These are phyloP conservation scores for Chytriomyces sp. DNA, from an alignment of 192 early-diverging fungal genomes.

Conservation along the genomic window DNA sequence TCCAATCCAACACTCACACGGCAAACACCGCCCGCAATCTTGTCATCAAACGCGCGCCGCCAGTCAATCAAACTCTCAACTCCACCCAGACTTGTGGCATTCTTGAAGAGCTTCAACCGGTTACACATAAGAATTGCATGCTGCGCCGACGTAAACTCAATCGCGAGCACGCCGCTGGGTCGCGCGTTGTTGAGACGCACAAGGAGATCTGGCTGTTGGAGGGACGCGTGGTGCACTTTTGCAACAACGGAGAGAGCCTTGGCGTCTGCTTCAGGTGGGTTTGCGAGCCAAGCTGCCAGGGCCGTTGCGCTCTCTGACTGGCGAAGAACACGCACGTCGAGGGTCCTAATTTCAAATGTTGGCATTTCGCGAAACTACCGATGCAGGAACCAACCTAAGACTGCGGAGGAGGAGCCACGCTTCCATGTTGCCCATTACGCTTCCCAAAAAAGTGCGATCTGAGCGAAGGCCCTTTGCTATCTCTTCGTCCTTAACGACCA, in stretches of 20 bases:
- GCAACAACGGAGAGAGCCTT: too few species aligned
- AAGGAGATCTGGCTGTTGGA: too few species aligned
- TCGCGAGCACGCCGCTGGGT: too few species aligned
- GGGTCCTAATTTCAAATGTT: conserved; percentile 42
- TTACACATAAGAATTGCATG: too few species aligned
- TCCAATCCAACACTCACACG: conserved; percentile 75
- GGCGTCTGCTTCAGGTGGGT: too few species aligned
- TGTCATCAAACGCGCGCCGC: conserved; percentile 53
- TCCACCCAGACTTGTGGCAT: conserved; percentile 71
- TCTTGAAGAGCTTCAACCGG: conserved; percentile 44
- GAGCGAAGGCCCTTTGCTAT: conserved; percentile 43
- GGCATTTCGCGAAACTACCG: conserved; percentile 39
- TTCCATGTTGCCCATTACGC: conserved; percentile 66
- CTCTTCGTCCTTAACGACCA: conserved; percentile 50
- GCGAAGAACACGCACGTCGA: conserved; percentile 62
- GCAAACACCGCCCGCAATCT: conserved; percentile 47
- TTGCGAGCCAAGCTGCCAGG: conserved; percentile 56
- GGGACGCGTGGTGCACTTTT: too few species aligned
- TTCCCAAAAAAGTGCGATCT: conserved; percentile 56
- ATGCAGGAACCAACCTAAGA: conserved; percentile 31
- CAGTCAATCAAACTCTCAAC: conserved; percentile 71
- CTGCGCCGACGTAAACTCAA: too few species aligned
- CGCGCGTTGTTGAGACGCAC: too few species aligned
- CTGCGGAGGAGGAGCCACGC: conserved; percentile 65
- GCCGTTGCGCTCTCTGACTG: conserved; percentile 60